A percentile compares a stretch with the other conserved stretches of the same genome.
Conservation (phyloP, 116 monocot species). For the Cymodocea nodosa region DNA sequence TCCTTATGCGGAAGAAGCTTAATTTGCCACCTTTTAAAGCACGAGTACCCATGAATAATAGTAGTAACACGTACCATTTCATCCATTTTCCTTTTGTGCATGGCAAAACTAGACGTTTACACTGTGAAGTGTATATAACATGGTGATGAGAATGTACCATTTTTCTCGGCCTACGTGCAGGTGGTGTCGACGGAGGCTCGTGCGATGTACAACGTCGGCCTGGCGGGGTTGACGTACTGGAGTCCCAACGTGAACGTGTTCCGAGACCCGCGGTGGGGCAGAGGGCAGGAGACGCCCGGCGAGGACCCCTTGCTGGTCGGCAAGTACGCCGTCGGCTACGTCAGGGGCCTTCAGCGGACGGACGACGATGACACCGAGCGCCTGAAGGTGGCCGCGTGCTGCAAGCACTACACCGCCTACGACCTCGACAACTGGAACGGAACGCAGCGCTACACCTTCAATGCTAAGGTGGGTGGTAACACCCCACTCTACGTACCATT, state of each 20-base stretch:
- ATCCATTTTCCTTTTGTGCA: too few species aligned
- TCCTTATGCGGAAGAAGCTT: too few species aligned
- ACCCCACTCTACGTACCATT: too few species aligned
- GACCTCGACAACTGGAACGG: constrained; percentile 98
- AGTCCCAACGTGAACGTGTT: constrained; percentile 92
- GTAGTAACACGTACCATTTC: too few species aligned
- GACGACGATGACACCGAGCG: constrained; percentile 25
- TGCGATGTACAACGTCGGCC: constrained; percentile 90
- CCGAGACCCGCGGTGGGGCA: constrained; percentile 87
- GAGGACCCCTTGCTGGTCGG: constrained; percentile 74
- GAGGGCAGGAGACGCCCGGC: constrained; percentile 93
- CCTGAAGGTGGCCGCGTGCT: constrained; percentile 89
- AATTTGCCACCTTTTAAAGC: too few species aligned
- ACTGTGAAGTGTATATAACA: too few species aligned
- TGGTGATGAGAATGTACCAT: too few species aligned
- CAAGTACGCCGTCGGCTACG: constrained; percentile 70
- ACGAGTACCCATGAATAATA: too few species aligned
- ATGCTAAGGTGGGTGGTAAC: constrained; percentile 27
- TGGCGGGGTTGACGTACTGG: constrained; percentile 87
- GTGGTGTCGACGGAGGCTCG: constrained; percentile 88
- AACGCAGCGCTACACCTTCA: constrained; percentile 68
- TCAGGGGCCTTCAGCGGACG: constrained; percentile 55
- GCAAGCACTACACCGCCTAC: constrained; percentile 98
- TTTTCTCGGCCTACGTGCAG: too few species aligned
- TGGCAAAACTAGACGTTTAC: too few species aligned